Base-by-base conservation (phyloP, 257 asterid genomes). In the Eustoma russellianum region DNA sequence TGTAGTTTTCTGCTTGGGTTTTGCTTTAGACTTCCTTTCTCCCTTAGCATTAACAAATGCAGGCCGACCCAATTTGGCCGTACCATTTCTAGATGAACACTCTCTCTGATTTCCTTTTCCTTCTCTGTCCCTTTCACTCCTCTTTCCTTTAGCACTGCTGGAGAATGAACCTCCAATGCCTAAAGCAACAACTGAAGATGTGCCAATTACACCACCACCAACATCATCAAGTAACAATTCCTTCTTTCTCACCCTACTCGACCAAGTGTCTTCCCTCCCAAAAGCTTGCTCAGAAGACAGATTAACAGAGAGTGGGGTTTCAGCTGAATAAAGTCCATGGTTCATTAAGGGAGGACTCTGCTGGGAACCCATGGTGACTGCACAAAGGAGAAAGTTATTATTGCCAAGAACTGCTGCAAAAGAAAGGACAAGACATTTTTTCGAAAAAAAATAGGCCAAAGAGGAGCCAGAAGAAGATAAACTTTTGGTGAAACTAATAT, bases 131-230 rank as follows among this genome's bases (percentile, higher is more conserved):
- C 93, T 81, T 70, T 77, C 97, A 53, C 95, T 89, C 77, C 97
- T 74, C 70, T 85, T 89, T 44, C 95, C 97, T 73, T 83, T 89
- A 16, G 90, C 79, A 74, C 76, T 76, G 84, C 86, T 74, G 55
- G 81, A 57, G 67, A 81, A 82, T 52, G 94, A 78, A 66, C 74
- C 79, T 44, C 80, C 84, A 70, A 77, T 66, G 55, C 85, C 85
- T 51, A 83, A 65, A 59, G 78, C 58, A 48, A 60, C 66, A 58
- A 72, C 67, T 47, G 72, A 48, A 57, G 78, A 63, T 67, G 69
- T 46, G 65, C 77, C 74, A 61, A 73, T 59, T 28, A 66, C 66
- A 62, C 66, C 67, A 47, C 75, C 79, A 49, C 93, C 92, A 48
- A 85, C 85, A 69, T 80, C 86, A 63, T 80, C 94, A 65, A 81